Evolutionary conservation across 495 filamentous ascomycete species (phyloP).

Genomic region (Xylaria telfairii): DNA sequence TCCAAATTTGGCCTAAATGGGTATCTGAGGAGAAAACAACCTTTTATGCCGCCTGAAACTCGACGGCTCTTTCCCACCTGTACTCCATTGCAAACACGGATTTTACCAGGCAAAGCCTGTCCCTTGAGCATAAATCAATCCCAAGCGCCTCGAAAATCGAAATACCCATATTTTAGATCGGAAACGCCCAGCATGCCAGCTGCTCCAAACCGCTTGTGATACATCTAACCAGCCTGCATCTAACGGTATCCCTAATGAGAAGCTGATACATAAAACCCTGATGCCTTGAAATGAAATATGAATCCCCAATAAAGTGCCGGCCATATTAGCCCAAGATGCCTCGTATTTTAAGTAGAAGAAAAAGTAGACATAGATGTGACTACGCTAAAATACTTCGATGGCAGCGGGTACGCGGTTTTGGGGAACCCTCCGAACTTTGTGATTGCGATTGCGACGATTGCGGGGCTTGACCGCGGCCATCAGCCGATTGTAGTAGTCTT

Average conservation of each 20-base stretch:
- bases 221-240: too few relatives aligned
- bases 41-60: neutral
- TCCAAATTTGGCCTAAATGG: neutral
- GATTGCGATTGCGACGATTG: too few relatives aligned
- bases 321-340: neutral
- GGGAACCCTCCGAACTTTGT: too few relatives aligned
- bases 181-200: conserved; percentile 8
- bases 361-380: neutral
- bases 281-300: conserved; percentile 9
- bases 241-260: neutral
- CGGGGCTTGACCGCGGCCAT: conserved; percentile 38
- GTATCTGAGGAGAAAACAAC: neutral
- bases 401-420: too few relatives aligned
- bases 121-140: neutral
- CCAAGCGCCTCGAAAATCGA: neutral
- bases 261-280: neutral
- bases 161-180: neutral
- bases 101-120: neutral
- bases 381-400: too few relatives aligned
- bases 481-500: conserved; percentile 35
- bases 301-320: neutral
- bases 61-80: neutral
- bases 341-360: neutral
- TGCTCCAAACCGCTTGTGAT: neutral
- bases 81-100: neutral